Evolutionary conservation across 805 yeast genomes (phyloP).

Genomic region (Ogataea parapolymorpha): DNA sequence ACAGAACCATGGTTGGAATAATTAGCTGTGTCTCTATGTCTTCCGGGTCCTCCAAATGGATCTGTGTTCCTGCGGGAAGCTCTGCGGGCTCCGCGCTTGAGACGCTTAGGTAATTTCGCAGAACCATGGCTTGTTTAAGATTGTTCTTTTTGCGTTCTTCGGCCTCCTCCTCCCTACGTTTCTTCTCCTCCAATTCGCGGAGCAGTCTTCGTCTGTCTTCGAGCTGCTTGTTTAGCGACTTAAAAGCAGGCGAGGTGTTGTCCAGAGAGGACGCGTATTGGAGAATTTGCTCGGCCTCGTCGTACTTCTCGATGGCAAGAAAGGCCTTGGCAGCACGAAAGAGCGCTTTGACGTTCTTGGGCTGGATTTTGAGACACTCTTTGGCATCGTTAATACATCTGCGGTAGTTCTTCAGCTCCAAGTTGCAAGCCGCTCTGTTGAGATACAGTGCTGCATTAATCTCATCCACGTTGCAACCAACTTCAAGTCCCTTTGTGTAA

Average conservation of each 20-base stretch:
- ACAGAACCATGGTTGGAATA: conserved; percentile 77
- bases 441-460: conserved; percentile 62
- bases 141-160: conserved; percentile 40
- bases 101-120: conserved; percentile 54
- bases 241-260: conserved; percentile 53
- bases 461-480: conserved; percentile 53
- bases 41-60: conserved; percentile 57
- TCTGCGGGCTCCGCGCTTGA: conserved; percentile 54
- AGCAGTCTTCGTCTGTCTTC: conserved; percentile 26
- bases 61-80: conserved; percentile 47
- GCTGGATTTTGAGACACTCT: conserved; percentile 60
- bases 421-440: conserved; percentile 89
- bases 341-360: conserved; percentile 76
- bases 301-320: conserved; percentile 57
- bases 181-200: conserved; percentile 28
- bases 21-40: conserved; percentile 76
- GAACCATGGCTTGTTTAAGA: conserved; percentile 55
- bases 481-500: conserved; percentile 77
- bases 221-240: conserved; percentile 42
- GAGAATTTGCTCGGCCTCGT: conserved; percentile 68
- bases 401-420: conserved; percentile 82
- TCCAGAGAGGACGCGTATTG: conserved; percentile 65
- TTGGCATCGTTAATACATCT: conserved; percentile 84
- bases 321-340: conserved; percentile 84
- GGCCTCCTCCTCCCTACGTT: conserved; percentile 37